These are phyloP conservation scores for Mycothermus thermophilus DNA, from an alignment of 495 filamentous ascomycete genomes.

Conservation along the genomic window DNA sequence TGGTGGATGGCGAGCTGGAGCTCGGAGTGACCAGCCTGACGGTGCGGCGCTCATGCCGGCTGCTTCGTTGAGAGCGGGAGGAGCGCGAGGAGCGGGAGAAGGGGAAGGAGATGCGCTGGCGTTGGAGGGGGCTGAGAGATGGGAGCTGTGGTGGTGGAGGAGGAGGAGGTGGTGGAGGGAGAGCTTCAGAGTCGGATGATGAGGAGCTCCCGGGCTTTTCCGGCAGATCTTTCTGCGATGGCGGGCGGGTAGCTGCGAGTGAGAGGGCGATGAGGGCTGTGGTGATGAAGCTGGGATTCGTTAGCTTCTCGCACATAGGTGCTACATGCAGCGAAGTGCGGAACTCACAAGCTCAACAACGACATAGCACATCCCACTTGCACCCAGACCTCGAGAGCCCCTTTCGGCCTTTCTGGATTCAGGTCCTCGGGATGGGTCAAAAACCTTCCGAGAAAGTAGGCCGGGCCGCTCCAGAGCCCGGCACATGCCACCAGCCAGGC, in stretches of 20 bases:
- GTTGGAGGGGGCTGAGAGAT: conserved; percentile 5
- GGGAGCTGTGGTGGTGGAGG: conserved; percentile 2
- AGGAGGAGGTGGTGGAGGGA: not conserved
- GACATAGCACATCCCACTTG: conserved; percentile 13
- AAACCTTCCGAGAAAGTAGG: too few relatives aligned
- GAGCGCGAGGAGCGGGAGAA: conserved; percentile 1
- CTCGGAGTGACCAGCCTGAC: not conserved
- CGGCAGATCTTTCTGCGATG: too few relatives aligned
- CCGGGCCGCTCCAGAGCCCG: conserved; percentile 10
- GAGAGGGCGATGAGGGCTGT: too few relatives aligned
- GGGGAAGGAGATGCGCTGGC: conserved; percentile 8
- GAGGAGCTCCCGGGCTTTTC: too few relatives aligned
- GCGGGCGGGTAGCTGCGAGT: too few relatives aligned
- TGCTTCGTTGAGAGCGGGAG: conserved; percentile 1
- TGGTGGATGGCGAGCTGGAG: not conserved
- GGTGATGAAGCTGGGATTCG: conserved; percentile 2
- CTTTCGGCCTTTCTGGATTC: too few relatives aligned
- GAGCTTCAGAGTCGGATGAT: not conserved
- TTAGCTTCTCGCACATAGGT: not conserved
- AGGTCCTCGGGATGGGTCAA: too few relatives aligned
- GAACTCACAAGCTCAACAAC: conserved; percentile 9
- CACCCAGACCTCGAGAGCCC: conserved; percentile 14
- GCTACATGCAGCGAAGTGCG: not conserved
- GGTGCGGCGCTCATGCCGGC: not conserved
- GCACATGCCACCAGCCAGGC: conserved; percentile 4